Conservation (phyloP, 352 stramenopile species). For the Phytophthora litchii region DNA sequence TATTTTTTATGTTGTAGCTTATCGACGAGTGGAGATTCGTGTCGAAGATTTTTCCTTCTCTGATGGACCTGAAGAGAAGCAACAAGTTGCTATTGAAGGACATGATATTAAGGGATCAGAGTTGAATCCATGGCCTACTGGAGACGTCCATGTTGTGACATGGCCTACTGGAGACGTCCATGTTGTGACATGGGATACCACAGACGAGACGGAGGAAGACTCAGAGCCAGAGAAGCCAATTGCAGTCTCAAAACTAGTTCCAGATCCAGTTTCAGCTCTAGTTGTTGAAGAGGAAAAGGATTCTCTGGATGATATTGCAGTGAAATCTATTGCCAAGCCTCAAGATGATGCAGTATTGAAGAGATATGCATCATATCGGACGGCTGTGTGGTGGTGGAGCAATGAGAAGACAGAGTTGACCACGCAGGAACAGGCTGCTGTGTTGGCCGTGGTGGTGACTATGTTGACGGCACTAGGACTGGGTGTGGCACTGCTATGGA, state of each 20-base stretch:
- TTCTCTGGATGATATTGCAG: conserved; percentile 13
- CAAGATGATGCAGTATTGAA: conserved; percentile 21
- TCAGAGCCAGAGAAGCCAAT: not conserved
- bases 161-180: conserved; percentile 36
- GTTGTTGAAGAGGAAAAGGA: conserved; percentile 9
- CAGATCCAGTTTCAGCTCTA: not conserved
- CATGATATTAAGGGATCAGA: conserved; percentile 65
- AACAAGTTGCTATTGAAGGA: conserved; percentile 55
- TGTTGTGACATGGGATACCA: conserved; percentile 35
- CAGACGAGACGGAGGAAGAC: conserved; percentile 21
- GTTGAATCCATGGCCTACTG: conserved; percentile 34
- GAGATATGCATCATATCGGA: conserved; percentile 34
- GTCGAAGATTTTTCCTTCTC: conserved; percentile 75
- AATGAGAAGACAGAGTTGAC: conserved; percentile 56
- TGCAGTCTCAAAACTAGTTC: not conserved
- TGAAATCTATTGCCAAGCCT: conserved; percentile 10
- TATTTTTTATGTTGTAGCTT: conserved; percentile 22
- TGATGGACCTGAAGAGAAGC: conserved; percentile 47
- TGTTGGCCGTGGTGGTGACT: conserved; percentile 60
- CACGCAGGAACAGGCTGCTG: conserved; percentile 60
- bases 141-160: conserved; percentile 37
- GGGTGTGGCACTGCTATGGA: conserved; percentile 37
- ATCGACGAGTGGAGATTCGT: conserved; percentile 57
- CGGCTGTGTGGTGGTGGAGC: conserved; percentile 52
- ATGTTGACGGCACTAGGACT: conserved; percentile 49